Evolutionary conservation across 805 yeast species (phyloP).

Genomic region (Candida maris): DNA sequence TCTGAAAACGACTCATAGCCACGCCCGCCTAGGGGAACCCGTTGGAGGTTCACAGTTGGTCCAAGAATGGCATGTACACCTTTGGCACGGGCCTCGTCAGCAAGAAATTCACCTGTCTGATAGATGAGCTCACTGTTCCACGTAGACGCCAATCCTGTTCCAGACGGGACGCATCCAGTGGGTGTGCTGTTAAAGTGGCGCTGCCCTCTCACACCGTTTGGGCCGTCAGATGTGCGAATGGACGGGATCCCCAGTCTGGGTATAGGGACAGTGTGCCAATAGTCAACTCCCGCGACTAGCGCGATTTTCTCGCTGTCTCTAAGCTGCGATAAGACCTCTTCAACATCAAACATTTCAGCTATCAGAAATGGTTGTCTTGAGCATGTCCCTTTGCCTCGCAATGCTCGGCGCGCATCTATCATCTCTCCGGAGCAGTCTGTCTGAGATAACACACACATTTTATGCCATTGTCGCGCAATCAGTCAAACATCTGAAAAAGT

Average conservation of each 20-base stretch:
- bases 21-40: slow-evolving; percentile 49
- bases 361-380: too few relatives aligned
- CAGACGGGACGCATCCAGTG: slow-evolving; percentile 45
- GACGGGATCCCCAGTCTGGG: slow-evolving; percentile 35
- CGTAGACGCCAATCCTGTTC: slow-evolving; percentile 44
- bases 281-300: slow-evolving; percentile 22
- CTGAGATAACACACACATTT: too few relatives aligned
- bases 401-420: too few relatives aligned
- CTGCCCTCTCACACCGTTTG: slow-evolving; percentile 47
- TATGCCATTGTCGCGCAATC: too few relatives aligned
- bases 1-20: slow-evolving; percentile 62
- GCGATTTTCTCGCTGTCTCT: neutral
- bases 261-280: slow-evolving; percentile 39
- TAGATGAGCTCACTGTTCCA: slow-evolving; percentile 38
- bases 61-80: slow-evolving; percentile 39
- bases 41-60: slow-evolving; percentile 37
- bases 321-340: neutral
- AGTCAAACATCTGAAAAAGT: too few relatives aligned
- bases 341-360: too few relatives aligned
- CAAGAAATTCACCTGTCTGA: slow-evolving; percentile 41
- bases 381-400: too few relatives aligned
- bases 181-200: slow-evolving; percentile 38
- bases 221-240: slow-evolving; percentile 40
- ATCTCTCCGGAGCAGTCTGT: too few relatives aligned
- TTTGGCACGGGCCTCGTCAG: slow-evolving; percentile 40